Evolutionary conservation across 192 early-diverging fungal genomes (phyloP), one percentile per base, ranked within the genome.

Genomic region (Oehlia diaphana): DNA sequence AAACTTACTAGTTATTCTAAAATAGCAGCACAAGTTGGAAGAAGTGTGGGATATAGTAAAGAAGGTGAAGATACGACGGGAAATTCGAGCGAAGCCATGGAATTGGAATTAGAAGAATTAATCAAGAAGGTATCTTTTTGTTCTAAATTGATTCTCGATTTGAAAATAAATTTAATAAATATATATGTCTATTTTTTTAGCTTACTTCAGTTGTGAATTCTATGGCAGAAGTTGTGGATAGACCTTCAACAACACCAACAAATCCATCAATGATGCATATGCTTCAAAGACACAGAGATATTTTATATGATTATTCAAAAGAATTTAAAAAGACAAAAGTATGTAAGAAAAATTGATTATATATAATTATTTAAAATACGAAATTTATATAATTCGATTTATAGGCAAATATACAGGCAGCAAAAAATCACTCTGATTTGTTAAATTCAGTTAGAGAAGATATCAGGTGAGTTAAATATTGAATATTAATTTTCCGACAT

Each of bases 311-410:
- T 76, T 94, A 91, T 80, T 88, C 87, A n/a, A 92, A 90, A 71
- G 94, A 95, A 76, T 94, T 92, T 81, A 87, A 90, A 72, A 90
- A 89, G 74, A 91, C 89, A 70, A 92, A 91, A 83, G 92, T 92
- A 86, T 37, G 16, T 63, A 74, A 37, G n/a, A 73, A 50, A 42
- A 19, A 53, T 16, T 63, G 19, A 47, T 26, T 8, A 39, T 14
- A 28, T 39, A 58, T 50, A 10, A 23, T 31, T 72, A 42, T 74
- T 9, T 42, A 44, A 1, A 65, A 42, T 42, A 69, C 39, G 63
- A 72, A 4, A 62, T 42, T 39, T 28, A 37, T 42, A 19, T 39
- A n/a, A 9, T 70, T 39, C 42, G 16, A 23, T 70, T 72, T 72
- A 65, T 58, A 92, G 83, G 88, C 88, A 39, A 93, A 90, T 79